Percentiles rank a stretch among this genome's conserved stretches.
phyloP scores from a whole-genome alignment of 805 yeast genomes.

The Spencermartinsiella europaea region DNA sequence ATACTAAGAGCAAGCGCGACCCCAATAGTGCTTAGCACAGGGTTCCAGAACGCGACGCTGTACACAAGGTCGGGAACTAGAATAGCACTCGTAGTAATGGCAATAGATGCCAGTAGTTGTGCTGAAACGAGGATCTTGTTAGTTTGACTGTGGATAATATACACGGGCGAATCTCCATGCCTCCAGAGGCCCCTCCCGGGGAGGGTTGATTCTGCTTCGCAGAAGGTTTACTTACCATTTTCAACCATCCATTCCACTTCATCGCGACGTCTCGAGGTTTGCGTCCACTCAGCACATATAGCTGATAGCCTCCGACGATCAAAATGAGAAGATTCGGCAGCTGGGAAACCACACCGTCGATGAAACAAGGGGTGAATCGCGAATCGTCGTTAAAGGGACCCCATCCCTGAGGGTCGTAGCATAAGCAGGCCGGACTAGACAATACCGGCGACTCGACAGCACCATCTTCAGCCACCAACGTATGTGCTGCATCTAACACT shows the following conservation, averaged over 20 bases:
- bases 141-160: neutral
- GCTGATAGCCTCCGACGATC: conserved; percentile 27
- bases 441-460: neutral
- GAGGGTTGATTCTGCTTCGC: too few relatives aligned
- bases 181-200: too few relatives aligned
- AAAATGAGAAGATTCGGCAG: conserved; percentile 29
- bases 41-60: conserved; percentile 33
- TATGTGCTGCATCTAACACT: neutral
- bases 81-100: conserved; percentile 14
- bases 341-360: conserved; percentile 32
- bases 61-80: conserved; percentile 24
- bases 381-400: conserved; percentile 30
- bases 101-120: conserved; percentile 17
- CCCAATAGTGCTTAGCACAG: conserved; percentile 39
- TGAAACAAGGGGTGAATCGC: conserved; percentile 36
- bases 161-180: conserved; percentile 4
- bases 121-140: conserved; percentile 11
- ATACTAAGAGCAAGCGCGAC: conserved; percentile 49
- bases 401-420: conserved; percentile 29
- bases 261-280: conserved; percentile 21
- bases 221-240: conserved; percentile 6
- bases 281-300: conserved; percentile 20
- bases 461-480: neutral
- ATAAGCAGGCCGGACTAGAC: conserved; percentile 5
- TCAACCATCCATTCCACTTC: conserved; percentile 23